phyloP scores from a whole-genome alignment of 2,329 filamentous ascomycete species.

The Ceratocystis cubensis region DNA sequence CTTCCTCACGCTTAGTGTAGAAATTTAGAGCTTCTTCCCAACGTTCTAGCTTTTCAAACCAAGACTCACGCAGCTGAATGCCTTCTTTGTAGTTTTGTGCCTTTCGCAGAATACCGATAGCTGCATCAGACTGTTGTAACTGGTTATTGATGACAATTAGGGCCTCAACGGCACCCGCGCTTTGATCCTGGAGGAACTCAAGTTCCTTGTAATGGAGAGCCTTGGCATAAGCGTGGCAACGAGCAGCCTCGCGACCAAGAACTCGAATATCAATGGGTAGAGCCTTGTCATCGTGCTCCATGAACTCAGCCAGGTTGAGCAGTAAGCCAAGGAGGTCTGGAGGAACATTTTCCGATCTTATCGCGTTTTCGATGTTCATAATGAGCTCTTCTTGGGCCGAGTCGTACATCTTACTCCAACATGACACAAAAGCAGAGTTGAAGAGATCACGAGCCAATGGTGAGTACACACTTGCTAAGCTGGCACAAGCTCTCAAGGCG shows the following conservation, averaged over 20 bases:
- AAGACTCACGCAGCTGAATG: constrained; percentile 91
- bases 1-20: constrained; percentile 59
- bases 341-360: constrained; percentile 89
- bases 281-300: constrained; percentile 99
- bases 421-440: constrained; percentile 97
- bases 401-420: constrained; percentile 95
- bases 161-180: constrained; percentile 86
- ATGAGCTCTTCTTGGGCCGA: constrained; percentile 96
- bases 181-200: constrained; percentile 96
- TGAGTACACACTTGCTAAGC: constrained; percentile 78
- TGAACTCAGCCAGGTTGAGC: constrained; percentile 94
- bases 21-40: constrained; percentile 95
- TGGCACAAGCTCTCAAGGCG: constrained; percentile 82
- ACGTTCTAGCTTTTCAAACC: constrained; percentile 95
- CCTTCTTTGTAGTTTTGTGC: constrained; percentile 88
- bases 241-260: constrained; percentile 84
- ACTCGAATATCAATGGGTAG: constrained; percentile 94
- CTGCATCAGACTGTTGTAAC: constrained; percentile 93
- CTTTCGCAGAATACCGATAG: constrained; percentile 92
- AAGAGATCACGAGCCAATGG: constrained; percentile 88
- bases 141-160: constrained; percentile 99
- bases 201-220: constrained; percentile 97
- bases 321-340: constrained; percentile 90
- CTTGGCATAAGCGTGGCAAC: constrained; percentile 96
- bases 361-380: constrained; percentile 84